Conservation (phyloP, 305 asterid species). For the Caryopteris hybrid region DNA sequence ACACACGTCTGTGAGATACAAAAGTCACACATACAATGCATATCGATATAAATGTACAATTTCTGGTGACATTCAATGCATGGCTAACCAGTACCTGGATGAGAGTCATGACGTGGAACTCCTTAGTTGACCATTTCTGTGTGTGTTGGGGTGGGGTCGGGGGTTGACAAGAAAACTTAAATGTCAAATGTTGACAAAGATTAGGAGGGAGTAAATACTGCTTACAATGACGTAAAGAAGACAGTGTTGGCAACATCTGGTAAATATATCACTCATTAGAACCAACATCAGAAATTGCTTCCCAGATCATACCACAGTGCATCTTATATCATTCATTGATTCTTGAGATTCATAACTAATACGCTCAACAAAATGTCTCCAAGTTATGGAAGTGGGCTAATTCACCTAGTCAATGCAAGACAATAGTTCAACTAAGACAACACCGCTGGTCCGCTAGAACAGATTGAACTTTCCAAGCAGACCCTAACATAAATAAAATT, state of each 20-base stretch:
- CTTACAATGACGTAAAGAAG: background rate
- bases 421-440: background rate
- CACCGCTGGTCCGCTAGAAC: background rate
- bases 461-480: background rate
- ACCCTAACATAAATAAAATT: background rate
- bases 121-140: constrained; percentile 6
- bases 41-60: background rate
- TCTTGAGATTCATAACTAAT: background rate
- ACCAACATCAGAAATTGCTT: background rate
- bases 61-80: background rate
- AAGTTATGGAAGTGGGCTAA: background rate
- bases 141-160: background rate
- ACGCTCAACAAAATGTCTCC: background rate
- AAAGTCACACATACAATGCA: background rate
- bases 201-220: background rate
- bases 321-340: background rate
- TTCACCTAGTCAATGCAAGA: background rate
- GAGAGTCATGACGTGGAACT: background rate
- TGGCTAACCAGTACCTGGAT: constrained; percentile 3
- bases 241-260: background rate
- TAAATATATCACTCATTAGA: background rate
- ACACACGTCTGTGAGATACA: background rate
- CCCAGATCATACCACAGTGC: background rate
- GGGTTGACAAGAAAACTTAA: background rate
- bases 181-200: background rate